Evolutionary conservation across 345 rosid genomes (phyloP), one percentile per base, ranked within the genome.

Genomic region (Citrus unshiu): DNA sequence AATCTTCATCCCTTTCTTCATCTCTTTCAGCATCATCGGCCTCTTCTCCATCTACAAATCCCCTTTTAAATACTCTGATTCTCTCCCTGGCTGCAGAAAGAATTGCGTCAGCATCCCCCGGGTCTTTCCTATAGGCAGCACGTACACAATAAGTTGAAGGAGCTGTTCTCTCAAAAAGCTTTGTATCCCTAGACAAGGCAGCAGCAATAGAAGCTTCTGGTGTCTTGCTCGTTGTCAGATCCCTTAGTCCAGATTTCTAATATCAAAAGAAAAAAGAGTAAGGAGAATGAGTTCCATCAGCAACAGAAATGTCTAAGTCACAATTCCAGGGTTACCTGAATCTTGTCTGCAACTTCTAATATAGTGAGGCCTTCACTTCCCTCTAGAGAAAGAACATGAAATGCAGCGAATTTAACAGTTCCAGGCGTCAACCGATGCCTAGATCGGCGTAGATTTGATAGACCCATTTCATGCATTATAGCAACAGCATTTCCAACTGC

Each of bases 201-300:
- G 96, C 98, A 83, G 96, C 88, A 78, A 95, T 90, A 14, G 97
- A 95, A 59, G 98, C 97, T 90, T 95, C 97, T n/a, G 97, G 98
- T 61, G 96, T 95, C 89, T 90, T 93, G 86, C 98, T 95, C 2
- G 96, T 89, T 22, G 96, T 87, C 80, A 95, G 91, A 89, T 95
- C 97, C 83, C 98, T 88, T 80, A 95, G 85, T 72, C 97, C 98
- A 81, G 93, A 95, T 87, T 88, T 93, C 98, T 94, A 24, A 66
- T 21, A 79, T 77, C 73, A 79, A 62, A 24, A 70, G 21, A 22
- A 43, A 13, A 37, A 72, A 35, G 19, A 21, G 58, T 6, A 25
- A 66, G 54, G 19, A 4, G 4, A 77, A 34, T 72, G n/a, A 30
- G 51, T 37, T 35, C 5, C 34, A 73, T 71, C 43, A 24, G 39